Conservation (phyloP, 2,329 filamentous ascomycete species). For the Aspergillus quadrilineatus region DNA sequence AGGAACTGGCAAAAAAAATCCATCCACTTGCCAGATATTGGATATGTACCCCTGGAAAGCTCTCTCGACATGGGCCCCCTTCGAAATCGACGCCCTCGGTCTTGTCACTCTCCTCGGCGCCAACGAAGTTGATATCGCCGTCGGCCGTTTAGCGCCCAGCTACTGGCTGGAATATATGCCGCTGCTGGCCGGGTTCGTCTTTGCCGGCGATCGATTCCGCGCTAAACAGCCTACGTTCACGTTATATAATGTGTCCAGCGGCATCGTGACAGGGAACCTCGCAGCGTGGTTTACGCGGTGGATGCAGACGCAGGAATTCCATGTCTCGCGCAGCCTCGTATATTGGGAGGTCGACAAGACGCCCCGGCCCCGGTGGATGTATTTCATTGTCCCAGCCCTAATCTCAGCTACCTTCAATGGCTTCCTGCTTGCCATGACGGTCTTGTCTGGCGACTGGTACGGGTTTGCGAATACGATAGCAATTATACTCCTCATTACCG, state of each 20-base stretch:
- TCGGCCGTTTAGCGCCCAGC: background rate
- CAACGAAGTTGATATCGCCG: background rate
- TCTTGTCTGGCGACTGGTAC: background rate
- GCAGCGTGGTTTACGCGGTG: background rate
- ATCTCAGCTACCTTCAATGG: background rate
- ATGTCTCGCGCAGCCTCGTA: background rate
- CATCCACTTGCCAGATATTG: background rate
- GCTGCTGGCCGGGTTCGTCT: background rate
- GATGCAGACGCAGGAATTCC: background rate
- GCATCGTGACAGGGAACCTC: background rate
- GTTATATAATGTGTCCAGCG: background rate
- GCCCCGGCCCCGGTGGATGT: no score
- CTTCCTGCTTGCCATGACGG: background rate
- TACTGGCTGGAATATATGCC: conserved; percentile 2
- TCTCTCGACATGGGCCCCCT: background rate
- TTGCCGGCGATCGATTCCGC: background rate
- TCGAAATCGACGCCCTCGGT: background rate
- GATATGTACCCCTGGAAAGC: background rate
- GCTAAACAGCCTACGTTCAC: background rate
- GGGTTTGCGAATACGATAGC: background rate
- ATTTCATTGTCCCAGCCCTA: background rate
- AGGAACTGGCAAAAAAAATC: background rate
- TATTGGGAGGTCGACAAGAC: background rate
- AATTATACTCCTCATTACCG: background rate
- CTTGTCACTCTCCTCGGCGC: background rate